These are phyloP conservation scores for Collybia sordida DNA, from an alignment of 768 basidiomycete species.

Conservation along the genomic window DNA sequence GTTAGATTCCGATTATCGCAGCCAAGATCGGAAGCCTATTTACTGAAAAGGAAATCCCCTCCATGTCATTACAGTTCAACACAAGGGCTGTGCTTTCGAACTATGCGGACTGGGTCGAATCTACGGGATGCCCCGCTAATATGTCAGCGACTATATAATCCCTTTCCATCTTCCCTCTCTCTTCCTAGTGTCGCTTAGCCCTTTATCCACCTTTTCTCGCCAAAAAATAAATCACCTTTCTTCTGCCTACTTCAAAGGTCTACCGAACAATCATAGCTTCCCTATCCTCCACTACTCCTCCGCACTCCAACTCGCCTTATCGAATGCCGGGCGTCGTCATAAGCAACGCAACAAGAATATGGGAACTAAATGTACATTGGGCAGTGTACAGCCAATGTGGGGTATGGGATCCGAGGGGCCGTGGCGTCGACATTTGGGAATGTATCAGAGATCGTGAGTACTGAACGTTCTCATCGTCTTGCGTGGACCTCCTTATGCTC, in stretches of 20 bases:
- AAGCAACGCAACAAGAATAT: slow-evolving; percentile 65
- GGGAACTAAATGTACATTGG: slow-evolving; percentile 72
- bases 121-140: slow-evolving; percentile 14
- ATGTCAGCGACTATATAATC: slow-evolving; percentile 20
- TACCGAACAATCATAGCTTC: not conserved
- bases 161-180: slow-evolving; percentile 2
- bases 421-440: slow-evolving; percentile 76
- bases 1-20: slow-evolving; percentile 15
- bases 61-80: slow-evolving; percentile 16
- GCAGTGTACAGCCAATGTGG: slow-evolving; percentile 64
- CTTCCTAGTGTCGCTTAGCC: not conserved
- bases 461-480: not conserved
- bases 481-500: not conserved
- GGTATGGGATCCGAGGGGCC: slow-evolving; percentile 65
- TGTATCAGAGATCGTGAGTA: slow-evolving; percentile 68
- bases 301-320: not conserved
- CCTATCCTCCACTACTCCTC: slow-evolving; percentile 7
- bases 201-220: not conserved
- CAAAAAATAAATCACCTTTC: not conserved
- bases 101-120: slow-evolving; percentile 2
- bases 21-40: slow-evolving; percentile 5
- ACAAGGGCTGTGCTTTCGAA: slow-evolving; percentile 14
- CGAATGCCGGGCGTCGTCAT: slow-evolving; percentile 49
- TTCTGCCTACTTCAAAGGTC: not conserved
- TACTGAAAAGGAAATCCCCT: slow-evolving; percentile 9